Percentiles rank a stretch among this genome's conserved stretches.
Conservation (phyloP, 352 stramenopile species). For the Globisporangium abappressorium region DNA sequence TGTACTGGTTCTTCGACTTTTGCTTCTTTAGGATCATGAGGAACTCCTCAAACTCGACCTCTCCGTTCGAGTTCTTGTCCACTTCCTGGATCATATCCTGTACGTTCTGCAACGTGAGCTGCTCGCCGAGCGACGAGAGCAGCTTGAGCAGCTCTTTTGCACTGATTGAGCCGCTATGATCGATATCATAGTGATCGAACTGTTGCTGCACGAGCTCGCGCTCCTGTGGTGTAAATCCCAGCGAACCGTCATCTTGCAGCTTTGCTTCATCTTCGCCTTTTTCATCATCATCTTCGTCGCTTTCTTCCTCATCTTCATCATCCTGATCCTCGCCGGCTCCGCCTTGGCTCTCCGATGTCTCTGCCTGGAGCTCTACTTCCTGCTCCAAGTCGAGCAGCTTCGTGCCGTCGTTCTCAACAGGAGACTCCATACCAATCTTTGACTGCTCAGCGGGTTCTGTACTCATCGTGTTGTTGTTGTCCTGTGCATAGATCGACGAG, state of each 20-base stretch:
- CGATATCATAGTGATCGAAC: constrained; percentile 59
- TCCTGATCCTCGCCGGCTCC: neutral
- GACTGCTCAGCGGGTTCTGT: neutral
- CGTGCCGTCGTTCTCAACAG: constrained; percentile 20
- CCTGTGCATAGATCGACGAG: constrained; percentile 26
- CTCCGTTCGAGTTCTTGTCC: constrained; percentile 53
- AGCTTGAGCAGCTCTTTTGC: constrained; percentile 57
- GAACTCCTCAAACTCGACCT: constrained; percentile 75
- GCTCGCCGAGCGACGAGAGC: constrained; percentile 55
- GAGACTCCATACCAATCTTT: neutral
- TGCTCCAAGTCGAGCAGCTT: constrained; percentile 18
- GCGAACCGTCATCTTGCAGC: constrained; percentile 14
- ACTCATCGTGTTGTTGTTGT: neutral
- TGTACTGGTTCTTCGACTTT: constrained; percentile 60
- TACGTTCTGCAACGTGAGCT: constrained; percentile 53
- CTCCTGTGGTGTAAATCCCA: constrained; percentile 44
- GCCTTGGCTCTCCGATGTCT: neutral
- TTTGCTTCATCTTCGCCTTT: constrained; percentile 19
- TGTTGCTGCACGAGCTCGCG: constrained; percentile 40
- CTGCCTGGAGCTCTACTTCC: neutral
- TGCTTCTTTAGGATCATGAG: constrained; percentile 56
- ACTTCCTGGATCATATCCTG: constrained; percentile 54
- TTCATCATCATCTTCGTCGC: constrained; percentile 15
- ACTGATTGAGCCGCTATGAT: constrained; percentile 63
- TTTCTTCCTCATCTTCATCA: constrained; percentile 5